Conservation (phyloP, 805 yeast genomes). For the Ogataea pilisensis region DNA sequence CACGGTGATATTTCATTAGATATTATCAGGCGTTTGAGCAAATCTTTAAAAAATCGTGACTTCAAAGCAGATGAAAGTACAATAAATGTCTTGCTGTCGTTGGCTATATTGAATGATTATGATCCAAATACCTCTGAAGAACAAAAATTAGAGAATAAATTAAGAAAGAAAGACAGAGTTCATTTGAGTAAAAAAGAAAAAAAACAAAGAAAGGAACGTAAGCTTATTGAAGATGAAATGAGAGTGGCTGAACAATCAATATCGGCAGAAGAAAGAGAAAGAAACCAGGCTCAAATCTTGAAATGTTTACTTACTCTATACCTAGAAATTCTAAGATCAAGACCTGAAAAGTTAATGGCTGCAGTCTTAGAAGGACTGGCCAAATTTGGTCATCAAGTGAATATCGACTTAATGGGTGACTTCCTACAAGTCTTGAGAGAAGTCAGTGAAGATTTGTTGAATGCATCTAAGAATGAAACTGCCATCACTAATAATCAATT, state of each 20-base stretch:
- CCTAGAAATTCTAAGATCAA: constrained; percentile 66
- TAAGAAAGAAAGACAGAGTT: constrained; percentile 82
- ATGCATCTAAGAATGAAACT: constrained; percentile 41
- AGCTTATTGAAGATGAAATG: constrained; percentile 85
- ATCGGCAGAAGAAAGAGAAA: constrained; percentile 82
- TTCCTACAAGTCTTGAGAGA: constrained; percentile 86
- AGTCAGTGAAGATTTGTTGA: constrained; percentile 50
- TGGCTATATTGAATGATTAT: constrained; percentile 64
- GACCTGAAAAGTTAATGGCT: constrained; percentile 67
- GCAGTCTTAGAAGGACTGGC: constrained; percentile 90
- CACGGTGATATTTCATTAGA: constrained; percentile 80
- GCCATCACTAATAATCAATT: constrained; percentile 43
- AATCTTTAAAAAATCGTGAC: constrained; percentile 67
- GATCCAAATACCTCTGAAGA: constrained; percentile 59
- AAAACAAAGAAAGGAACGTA: constrained; percentile 81
- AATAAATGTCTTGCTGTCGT: constrained; percentile 63
- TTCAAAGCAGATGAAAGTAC: constrained; percentile 83
- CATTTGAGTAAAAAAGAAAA: constrained; percentile 88
- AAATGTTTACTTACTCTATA: constrained; percentile 70
- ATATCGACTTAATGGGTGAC: constrained; percentile 89
- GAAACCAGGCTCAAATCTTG: constrained; percentile 77
- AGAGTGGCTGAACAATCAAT: constrained; percentile 82
- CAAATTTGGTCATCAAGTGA: constrained; percentile 86
- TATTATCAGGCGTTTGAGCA: constrained; percentile 59
- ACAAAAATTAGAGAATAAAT: constrained; percentile 42